Base-by-base conservation (phyloP, 306 rosid species). In the Dicorynia guianensis region DNA sequence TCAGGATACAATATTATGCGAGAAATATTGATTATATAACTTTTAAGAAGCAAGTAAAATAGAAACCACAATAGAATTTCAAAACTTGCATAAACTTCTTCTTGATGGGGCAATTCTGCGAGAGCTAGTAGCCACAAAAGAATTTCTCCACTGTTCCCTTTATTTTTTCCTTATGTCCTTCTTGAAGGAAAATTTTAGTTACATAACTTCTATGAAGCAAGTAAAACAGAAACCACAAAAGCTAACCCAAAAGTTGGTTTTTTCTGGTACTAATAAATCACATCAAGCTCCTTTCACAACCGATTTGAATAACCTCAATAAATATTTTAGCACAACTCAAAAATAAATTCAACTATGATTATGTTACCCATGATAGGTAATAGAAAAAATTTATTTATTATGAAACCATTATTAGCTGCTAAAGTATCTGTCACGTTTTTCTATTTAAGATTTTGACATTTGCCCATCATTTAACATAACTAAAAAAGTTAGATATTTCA, bases 151-250 rank as follows among this genome's bases (percentile, higher is more conserved):
- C 73, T 46, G 47, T 72, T 46, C 58, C 36, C 48, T 36, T 65
- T 57, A 67, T 35, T 44, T 58, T 25, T 25, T 25, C 30, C 1
- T 25, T 11, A 50, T 30, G 17, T 20, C 36, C 34, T 52, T 70
- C 35, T 42, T 57, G 58, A 62, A 78, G 73, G 19, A 1, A 49
- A 78, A 63, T 52, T 62, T 78, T 62, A 12, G 33, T 42, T 33
- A 47, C 34, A 53, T 55, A 52, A 17, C 34, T 61, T 25, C 72
- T 48, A 38, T 58, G 56, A 77, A 77, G 47, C 20, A 69, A 38
- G 71, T 7, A 25, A 55, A 25, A 47, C n/a, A n/a, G n/a, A n/a
- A n/a, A n/a, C n/a, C n/a, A n/a, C n/a, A n/a, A n/a, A n/a, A n/a
- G n/a, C n/a, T n/a, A n/a, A n/a, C n/a, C n/a, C n/a, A n/a, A n/a